phyloP scores from a whole-genome alignment of 2,329 filamentous ascomycete genomes.

The Colletotrichum phormii region DNA sequence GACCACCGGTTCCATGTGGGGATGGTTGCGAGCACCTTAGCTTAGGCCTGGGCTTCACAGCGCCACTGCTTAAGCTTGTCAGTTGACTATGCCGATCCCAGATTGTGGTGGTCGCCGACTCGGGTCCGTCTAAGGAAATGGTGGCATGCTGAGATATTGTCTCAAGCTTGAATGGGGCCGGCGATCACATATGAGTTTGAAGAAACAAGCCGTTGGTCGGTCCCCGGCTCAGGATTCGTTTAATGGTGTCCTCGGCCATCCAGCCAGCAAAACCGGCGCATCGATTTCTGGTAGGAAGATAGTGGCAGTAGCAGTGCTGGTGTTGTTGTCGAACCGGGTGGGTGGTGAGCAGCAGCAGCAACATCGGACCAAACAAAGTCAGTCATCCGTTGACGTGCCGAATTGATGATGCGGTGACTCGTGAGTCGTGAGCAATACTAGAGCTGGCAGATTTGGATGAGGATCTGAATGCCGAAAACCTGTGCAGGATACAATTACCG shows the following conservation, averaged over 20 bases:
- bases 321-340: background rate
- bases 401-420: background rate
- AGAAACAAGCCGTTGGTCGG: background rate
- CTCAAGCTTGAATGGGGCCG: background rate
- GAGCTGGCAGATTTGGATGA: background rate
- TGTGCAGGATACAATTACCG: background rate
- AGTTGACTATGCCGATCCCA: constrained; percentile 12
- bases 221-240: background rate
- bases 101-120: background rate
- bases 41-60: background rate
- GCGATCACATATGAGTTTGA: background rate
- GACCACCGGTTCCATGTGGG: background rate
- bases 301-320: no score
- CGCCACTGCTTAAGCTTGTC: constrained; percentile 13
- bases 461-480: background rate
- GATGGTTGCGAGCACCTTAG: constrained; percentile 12
- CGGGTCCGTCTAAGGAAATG: background rate
- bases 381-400: background rate
- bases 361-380: background rate
- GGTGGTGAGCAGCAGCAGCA: background rate
- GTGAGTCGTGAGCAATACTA: no score
- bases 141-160: background rate
- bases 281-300: background rate
- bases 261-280: background rate
- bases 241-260: background rate